A percentile compares a stretch with the other conserved stretches of the same genome.
Evolutionary conservation across 2,329 filamentous ascomycete species (phyloP).

Genomic region (Xylariales sp.): DNA sequence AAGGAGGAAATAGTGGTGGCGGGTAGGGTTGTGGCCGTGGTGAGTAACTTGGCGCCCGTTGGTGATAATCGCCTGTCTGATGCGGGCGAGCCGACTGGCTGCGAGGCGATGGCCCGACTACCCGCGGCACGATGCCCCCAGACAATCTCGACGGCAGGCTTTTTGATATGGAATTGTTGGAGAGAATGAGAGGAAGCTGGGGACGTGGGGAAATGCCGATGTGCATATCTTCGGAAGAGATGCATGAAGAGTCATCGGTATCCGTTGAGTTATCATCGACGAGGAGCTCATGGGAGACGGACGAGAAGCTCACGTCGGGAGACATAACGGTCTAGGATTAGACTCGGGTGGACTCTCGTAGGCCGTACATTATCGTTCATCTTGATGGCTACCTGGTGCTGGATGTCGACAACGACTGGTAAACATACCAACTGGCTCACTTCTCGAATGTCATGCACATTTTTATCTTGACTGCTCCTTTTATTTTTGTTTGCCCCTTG

Average conservation of each 20-base stretch:
- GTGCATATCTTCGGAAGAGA: conserved; percentile 41
- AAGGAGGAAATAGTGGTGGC: conserved; percentile 28
- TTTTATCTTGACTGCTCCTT: background rate
- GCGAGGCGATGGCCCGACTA: conserved; percentile 12
- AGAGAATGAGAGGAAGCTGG: conserved; percentile 43
- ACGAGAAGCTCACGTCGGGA: conserved; percentile 31
- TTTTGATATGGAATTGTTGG: conserved; percentile 42
- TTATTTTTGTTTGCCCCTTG: background rate
- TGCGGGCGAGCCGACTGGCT: conserved; percentile 34
- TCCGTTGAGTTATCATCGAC: conserved; percentile 22
- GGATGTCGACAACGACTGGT: conserved; percentile 9
- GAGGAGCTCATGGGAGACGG: conserved; percentile 20
- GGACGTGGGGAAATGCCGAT: conserved; percentile 41
- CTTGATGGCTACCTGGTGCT: conserved; percentile 22
- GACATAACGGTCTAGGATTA: conserved; percentile 29
- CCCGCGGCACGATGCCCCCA: conserved; percentile 33
- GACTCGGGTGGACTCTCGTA: conserved; percentile 25
- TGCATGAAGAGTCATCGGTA: conserved; percentile 37
- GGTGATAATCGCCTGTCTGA: conserved; percentile 35
- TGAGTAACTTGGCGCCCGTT: conserved; percentile 21
- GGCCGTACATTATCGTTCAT: conserved; percentile 29
- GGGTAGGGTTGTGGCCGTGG: conserved; percentile 34
- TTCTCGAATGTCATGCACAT: conserved; percentile 7
- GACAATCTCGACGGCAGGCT: conserved; percentile 41
- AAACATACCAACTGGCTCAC: conserved; percentile 27